Conservation (phyloP, 1,284 basidiomycete species). For the Trichosporon faecale region DNA sequence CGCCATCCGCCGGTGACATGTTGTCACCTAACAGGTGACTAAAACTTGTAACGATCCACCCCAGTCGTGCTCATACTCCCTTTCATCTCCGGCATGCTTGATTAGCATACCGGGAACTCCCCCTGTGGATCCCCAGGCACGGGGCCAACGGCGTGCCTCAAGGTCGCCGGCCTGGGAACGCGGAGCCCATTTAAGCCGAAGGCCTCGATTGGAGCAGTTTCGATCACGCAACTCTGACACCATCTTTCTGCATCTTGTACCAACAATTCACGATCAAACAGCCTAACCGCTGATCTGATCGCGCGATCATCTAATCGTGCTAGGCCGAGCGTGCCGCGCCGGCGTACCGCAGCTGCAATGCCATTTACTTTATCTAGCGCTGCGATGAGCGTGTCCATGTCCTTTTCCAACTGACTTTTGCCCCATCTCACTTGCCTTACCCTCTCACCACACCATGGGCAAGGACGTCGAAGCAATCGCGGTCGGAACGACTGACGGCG, state of each 20-base stretch:
- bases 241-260: not conserved
- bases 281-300: not conserved
- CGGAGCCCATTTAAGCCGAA: not conserved
- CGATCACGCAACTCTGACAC: slow-evolving; percentile 10
- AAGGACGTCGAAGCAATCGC: not conserved
- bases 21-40: not conserved
- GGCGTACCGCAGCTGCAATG: not conserved
- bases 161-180: not conserved
- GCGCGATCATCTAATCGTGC: not conserved
- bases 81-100: not conserved
- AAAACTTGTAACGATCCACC: not conserved
- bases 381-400: not conserved
- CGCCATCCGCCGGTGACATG: not conserved
- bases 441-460: not conserved
- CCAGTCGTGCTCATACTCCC: not conserved
- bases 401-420: not conserved
- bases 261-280: not conserved
- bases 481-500: not conserved
- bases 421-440: not conserved
- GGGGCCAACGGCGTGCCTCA: not conserved
- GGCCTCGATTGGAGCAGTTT: not conserved
- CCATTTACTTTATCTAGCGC: slow-evolving; percentile 2
- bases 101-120: not conserved
- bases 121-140: not conserved
- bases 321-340: not conserved